phyloP scores from a whole-genome alignment of 495 filamentous ascomycete species.

The Penicillium pulvis region DNA sequence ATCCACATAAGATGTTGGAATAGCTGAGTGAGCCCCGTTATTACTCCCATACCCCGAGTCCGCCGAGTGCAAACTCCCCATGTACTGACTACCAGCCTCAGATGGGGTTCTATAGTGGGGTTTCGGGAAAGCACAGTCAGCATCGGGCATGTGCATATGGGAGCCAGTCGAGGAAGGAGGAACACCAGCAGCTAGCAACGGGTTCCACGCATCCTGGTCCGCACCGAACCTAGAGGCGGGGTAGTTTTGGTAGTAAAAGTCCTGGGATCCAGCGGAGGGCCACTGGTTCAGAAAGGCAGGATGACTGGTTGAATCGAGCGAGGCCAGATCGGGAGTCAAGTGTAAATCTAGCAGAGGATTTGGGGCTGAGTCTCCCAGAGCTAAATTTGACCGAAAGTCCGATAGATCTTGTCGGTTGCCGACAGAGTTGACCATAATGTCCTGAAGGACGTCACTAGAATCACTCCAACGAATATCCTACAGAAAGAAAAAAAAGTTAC shows the following conservation, averaged over 20 bases:
- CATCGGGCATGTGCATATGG: conserved; percentile 23
- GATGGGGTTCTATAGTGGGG: conserved; percentile 46
- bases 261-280: conserved; percentile 20
- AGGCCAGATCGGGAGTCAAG: conserved; percentile 25
- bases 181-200: conserved; percentile 39
- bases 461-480: conserved; percentile 26
- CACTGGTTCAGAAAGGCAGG: conserved; percentile 26
- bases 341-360: conserved; percentile 36
- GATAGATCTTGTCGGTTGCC: conserved; percentile 16
- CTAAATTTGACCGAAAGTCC: conserved; percentile 20
- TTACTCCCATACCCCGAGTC: conserved; percentile 68
- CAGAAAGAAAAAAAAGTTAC: not conserved
- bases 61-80: conserved; percentile 45
- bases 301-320: conserved; percentile 22
- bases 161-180: conserved; percentile 22
- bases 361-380: conserved; percentile 26
- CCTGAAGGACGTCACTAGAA: conserved; percentile 39
- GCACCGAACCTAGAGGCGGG: conserved; percentile 25
- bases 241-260: conserved; percentile 29
- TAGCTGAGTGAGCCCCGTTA: conserved; percentile 48
- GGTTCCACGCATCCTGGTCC: conserved; percentile 44
- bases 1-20: conserved; percentile 34
- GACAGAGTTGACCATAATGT: conserved; percentile 33
- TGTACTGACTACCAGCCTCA: conserved; percentile 57
- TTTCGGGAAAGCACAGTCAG: conserved; percentile 30